A percentile compares a stretch with the other conserved stretches of the same genome.
Evolutionary conservation across 1,139 yeast species (phyloP).

Genomic region (Saccharomyces hybrid): DNA sequence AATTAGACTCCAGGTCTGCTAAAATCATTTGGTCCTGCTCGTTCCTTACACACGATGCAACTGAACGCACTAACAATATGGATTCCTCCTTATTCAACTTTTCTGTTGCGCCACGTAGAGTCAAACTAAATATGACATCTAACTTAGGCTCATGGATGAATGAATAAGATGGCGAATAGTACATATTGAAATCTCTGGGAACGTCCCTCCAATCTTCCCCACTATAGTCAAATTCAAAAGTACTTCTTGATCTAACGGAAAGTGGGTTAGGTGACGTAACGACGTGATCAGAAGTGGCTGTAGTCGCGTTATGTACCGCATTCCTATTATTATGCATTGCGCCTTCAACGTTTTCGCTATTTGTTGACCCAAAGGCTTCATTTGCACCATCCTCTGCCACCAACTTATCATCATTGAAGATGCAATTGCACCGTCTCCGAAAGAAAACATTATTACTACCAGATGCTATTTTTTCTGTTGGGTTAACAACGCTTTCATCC

Average conservation of each 20-base stretch:
- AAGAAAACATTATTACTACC: constrained; percentile 1
- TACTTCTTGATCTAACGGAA: constrained; percentile 34
- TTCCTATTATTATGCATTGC: constrained; percentile 7
- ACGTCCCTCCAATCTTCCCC: constrained; percentile 68
- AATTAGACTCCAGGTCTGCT: constrained; percentile 15
- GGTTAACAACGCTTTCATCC: constrained; percentile 12
- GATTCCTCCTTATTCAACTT: constrained; percentile 36
- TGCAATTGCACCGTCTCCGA: constrained; percentile 35
- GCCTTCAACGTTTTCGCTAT: constrained; percentile 17
- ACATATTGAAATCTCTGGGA: constrained; percentile 50
- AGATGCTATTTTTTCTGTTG: background rate
- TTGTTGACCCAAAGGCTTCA: background rate
- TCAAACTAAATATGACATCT: constrained; percentile 18
- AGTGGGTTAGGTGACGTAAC: constrained; percentile 20
- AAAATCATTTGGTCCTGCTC: constrained; percentile 34
- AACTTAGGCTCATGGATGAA: constrained; percentile 16
- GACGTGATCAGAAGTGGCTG: constrained; percentile 9
- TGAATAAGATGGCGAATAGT: constrained; percentile 23
- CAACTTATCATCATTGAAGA: constrained; percentile 33
- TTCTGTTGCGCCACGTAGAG: constrained; percentile 31
- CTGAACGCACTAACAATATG: constrained; percentile 29
- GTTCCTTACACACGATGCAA: constrained; percentile 45
- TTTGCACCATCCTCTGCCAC: constrained; percentile 18
- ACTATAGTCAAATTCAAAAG: constrained; percentile 45
- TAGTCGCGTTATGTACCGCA: constrained; percentile 6